Evolutionary conservation across 805 yeast genomes (phyloP), one percentile per base, ranked within the genome.

Genomic region (Kluyveromyces aestuarii): DNA sequence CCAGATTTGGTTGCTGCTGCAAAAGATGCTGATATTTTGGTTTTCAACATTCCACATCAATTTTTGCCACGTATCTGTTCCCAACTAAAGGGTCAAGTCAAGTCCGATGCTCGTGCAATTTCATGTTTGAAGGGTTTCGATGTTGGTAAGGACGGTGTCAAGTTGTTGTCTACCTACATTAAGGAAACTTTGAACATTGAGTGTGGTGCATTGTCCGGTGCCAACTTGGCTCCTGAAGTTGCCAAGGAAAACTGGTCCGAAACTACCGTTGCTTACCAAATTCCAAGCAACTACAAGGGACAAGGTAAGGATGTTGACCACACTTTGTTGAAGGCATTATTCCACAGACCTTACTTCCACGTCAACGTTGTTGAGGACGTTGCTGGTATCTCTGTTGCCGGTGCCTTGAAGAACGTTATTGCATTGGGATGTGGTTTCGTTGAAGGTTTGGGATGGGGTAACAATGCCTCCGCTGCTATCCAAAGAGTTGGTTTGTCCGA

Each of bases 371-470:
- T 88, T 50, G 82, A 82, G 51, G 99, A 93, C 67, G 95, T 91
- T 49, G 95, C 95, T 21, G 99, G 99, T 66, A 93, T 89, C 50
- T 87, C 96, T 2, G 79, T 93, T 52, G 95, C 96, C 41, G 99
- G 99, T 65, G 99, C 99, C 10, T 78, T 93, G 69, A 93, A 93
- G 74, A 93, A 93, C 71, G 87, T 93, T 47, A 91, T 91, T 53
- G 99, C 99, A 37, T 74, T 89, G 63, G 95, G 96, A 55, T 96
- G 95, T 52, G 99, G 99, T 49, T 87, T 93, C 64, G 98, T 91
- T 53, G 96, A 88, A 70, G 99, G 99, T 59, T 77, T 87, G 54
- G 96, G 95, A 54, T 93, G 99, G 99, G 99, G 99, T 68, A 96
- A 89, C 70, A 93, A 93, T 67, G 98, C 99, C 55, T 89, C 91